Percentiles rank a stretch among this genome's conserved stretches.
These are phyloP conservation scores for Acanthamoeba healyi DNA, from an alignment of 208 protist species.

Conservation along the genomic window DNA sequence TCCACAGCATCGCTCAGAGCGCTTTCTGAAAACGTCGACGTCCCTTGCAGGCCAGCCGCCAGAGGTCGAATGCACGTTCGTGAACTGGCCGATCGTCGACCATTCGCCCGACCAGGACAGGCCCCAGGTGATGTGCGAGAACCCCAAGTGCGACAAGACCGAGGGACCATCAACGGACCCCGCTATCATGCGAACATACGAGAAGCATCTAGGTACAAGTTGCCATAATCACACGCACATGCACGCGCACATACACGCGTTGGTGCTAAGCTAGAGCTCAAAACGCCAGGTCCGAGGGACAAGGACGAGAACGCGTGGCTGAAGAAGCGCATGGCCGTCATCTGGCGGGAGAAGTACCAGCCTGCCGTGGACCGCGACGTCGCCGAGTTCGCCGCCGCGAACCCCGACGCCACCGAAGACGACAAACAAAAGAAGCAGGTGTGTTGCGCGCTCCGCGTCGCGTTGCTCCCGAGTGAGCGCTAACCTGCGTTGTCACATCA, in stretches of 20 bases:
- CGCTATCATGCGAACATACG: neutral
- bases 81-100: conserved; percentile 12
- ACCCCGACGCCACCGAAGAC: conserved; percentile 19
- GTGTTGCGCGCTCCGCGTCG: neutral
- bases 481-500: neutral
- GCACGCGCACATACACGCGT: too few relatives aligned
- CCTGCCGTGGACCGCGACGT: neutral
- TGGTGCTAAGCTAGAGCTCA: neutral
- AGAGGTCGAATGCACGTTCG: neutral
- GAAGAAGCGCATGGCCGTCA: conserved; percentile 1
- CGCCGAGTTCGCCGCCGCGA: neutral
- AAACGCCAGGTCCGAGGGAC: neutral
- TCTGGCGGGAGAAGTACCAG: conserved; percentile 29
- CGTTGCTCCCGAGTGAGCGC: neutral
- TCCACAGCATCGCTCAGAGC: neutral
- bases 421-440: conserved; percentile 23
- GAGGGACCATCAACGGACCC: neutral
- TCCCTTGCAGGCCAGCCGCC: conserved; percentile 5
- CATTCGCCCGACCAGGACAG: conserved; percentile 8
- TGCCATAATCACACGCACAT: neutral
- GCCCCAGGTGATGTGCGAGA: conserved; percentile 18
- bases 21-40: neutral
- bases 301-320: conserved; percentile 2
- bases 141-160: conserved; percentile 25
- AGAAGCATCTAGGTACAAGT: neutral